Conservation (phyloP, 179 eudicot species). For the Spergularia azorica region DNA sequence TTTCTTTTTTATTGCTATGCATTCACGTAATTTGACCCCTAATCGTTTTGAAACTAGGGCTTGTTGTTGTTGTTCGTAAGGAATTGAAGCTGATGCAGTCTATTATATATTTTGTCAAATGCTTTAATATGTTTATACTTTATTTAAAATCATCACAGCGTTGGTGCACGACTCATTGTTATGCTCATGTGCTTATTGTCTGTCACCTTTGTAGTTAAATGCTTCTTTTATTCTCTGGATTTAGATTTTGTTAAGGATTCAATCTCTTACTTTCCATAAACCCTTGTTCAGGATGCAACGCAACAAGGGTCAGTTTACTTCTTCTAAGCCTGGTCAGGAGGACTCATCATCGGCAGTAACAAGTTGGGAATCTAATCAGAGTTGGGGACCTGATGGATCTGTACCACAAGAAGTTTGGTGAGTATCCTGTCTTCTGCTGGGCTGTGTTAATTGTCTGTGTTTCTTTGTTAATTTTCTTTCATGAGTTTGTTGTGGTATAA, state of each 20-base stretch:
- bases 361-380: slow-evolving; percentile 68
- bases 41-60: no score
- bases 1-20: no score
- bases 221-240: background rate
- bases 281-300: slow-evolving; percentile 63
- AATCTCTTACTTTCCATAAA: background rate
- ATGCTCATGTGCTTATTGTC: background rate
- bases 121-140: background rate
- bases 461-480: background rate
- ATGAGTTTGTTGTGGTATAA: background rate
- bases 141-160: background rate
- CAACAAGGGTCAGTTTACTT: slow-evolving; percentile 82
- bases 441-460: background rate
- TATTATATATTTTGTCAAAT: background rate
- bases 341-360: slow-evolving; percentile 61
- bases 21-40: no score
- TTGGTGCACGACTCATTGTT: background rate
- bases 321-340: slow-evolving; percentile 60
- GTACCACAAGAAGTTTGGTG: slow-evolving; percentile 60
- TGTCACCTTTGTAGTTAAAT: background rate
- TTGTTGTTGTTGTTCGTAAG: background rate
- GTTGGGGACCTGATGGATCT: slow-evolving; percentile 60
- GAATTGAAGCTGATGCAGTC: background rate
- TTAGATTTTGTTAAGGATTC: background rate
- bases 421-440: slow-evolving; percentile 24